A percentile compares a stretch with the other conserved stretches of the same genome.
phyloP scores from a whole-genome alignment of 768 basidiomycete species.

The Podaxis carcinomalis region DNA sequence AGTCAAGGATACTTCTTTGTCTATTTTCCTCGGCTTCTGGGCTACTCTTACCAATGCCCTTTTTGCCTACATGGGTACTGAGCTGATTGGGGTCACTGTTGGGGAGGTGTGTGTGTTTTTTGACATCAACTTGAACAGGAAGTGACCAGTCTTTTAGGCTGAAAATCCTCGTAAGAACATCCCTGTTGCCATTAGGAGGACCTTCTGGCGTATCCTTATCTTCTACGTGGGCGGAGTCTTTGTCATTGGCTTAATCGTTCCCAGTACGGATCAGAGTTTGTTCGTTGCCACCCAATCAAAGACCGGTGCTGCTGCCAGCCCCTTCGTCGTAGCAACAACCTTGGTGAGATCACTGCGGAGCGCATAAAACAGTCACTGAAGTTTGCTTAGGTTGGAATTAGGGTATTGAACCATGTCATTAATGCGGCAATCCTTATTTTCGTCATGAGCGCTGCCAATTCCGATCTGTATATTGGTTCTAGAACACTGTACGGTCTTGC shows the following conservation, averaged over 20 bases:
- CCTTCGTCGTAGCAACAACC: conserved; percentile 53
- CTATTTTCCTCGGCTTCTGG: conserved; percentile 71
- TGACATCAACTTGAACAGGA: background rate
- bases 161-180: conserved; percentile 74
- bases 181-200: conserved; percentile 63
- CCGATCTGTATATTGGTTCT: conserved; percentile 54
- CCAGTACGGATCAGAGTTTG: conserved; percentile 48
- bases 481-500: conserved; percentile 46
- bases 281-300: conserved; percentile 42
- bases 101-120: conserved; percentile 29
- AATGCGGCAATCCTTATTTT: conserved; percentile 62
- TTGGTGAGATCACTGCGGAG: conserved; percentile 20
- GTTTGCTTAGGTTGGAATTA: conserved; percentile 45
- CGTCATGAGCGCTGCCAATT: conserved; percentile 61
- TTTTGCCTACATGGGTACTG: conserved; percentile 74
- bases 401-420: conserved; percentile 57
- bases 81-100: conserved; percentile 66
- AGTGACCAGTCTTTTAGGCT: conserved; percentile 31
- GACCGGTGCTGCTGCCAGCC: conserved; percentile 56
- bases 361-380: background rate
- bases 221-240: conserved; percentile 73
- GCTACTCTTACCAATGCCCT: conserved; percentile 65
- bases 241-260: conserved; percentile 68
- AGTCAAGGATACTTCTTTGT: conserved; percentile 43
- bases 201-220: conserved; percentile 51